Base-by-base conservation (phyloP, 768 basidiomycete species). In the Kwoniella bestiolae region DNA sequence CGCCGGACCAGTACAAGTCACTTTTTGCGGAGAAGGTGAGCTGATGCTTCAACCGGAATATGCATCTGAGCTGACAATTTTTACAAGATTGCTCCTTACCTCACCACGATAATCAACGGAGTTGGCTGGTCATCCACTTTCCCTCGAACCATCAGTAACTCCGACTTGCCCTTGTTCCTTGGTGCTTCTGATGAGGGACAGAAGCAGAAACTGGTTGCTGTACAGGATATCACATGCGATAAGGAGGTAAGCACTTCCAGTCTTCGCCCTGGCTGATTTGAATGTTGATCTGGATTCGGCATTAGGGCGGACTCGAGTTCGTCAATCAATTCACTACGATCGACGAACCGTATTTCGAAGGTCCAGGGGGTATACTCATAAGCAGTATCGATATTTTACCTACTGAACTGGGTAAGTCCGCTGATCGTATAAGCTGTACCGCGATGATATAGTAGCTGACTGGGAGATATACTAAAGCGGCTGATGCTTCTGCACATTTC, bases 321-420 rank as follows among this genome's bases (percentile, higher is more conserved):
- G 83, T 94, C 52, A 84, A 87, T 7, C 84, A 83, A n/a, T 80
- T 89, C 6, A 90, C 92, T 0, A 94, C 93, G 0, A 86, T 94
- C 41, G 81, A 82, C 58, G 82, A 86, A 4, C 94, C 94, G 0
- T 88, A 87, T 77, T 91, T 87, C 80, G 70, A 75, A 0, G 82
- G 52, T 25, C 75, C 64, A 2, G 61, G 63, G 83, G n/a, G 85
- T 87, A 41, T 87, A 1, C 74, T 90, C 60, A 87, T 95, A 71
- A 93, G 94, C 87, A 86, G 91, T 0, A 90, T 94, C 56, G 94
- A 97, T 75, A 96, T 95, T 71, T 86, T 96, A 3, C 94, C 94
- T 0, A 86, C 94, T 0, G 86, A 90, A 61, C 84, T 97, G 26
- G 91, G 76, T 75, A 46, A 55, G 74, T 65, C 9, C 26, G 31